Evolutionary conservation across 805 yeast genomes (phyloP).

Genomic region (Kuraishia borneana): DNA sequence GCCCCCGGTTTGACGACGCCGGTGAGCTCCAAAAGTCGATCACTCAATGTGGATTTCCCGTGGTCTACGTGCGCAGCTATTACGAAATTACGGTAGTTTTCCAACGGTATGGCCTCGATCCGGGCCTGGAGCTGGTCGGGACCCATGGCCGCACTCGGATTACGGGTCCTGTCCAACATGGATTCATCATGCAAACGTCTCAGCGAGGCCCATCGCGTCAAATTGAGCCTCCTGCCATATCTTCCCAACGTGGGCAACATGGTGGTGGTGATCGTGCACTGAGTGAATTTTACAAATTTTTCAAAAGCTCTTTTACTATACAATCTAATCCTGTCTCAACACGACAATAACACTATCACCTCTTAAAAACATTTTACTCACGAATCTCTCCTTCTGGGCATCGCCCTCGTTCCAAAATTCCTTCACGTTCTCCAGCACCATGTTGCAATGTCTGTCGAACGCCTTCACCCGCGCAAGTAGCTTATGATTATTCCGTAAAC

Average conservation of each 20-base stretch:
- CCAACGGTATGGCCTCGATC: conserved; percentile 70
- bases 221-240: background rate
- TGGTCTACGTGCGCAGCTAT: conserved; percentile 93
- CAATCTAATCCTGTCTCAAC: conserved; percentile 18
- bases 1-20: conserved; percentile 64
- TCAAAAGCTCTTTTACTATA: too few relatives aligned
- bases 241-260: background rate
- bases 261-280: background rate
- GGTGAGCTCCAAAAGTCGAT: conserved; percentile 76
- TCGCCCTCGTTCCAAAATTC: conserved; percentile 65
- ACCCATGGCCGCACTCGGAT: conserved; percentile 12
- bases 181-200: background rate
- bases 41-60: conserved; percentile 82
- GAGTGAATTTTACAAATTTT: background rate
- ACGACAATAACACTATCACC: conserved; percentile 93
- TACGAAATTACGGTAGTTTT: conserved; percentile 79
- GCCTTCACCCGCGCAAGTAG: conserved; percentile 85
- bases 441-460: conserved; percentile 90
- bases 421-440: conserved; percentile 85
- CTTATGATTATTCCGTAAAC: conserved; percentile 89
- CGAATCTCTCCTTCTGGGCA: conserved; percentile 60
- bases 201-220: background rate
- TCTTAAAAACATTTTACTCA: conserved; percentile 81
- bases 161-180: conserved; percentile 12
- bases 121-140: conserved; percentile 24